Evolutionary conservation across 1,139 yeast species (phyloP), one percentile per base, ranked within the genome.

Genomic region (Pneumocystis oryctolagi): DNA sequence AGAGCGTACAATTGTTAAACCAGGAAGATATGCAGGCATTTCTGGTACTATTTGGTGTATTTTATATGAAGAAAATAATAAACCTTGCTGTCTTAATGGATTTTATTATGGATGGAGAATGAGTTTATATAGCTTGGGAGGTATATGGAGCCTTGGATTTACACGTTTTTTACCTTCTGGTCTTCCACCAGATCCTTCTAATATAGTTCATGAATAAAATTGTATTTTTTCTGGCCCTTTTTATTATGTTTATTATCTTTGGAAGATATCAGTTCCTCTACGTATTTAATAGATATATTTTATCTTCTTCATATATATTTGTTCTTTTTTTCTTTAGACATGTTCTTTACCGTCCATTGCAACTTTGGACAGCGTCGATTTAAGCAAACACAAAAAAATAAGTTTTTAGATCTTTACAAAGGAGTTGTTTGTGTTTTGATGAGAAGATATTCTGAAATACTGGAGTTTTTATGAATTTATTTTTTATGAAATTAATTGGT

Each of bases 1-100:
- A 8, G 35, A 59, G n/a, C 66, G 71, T 40, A 70, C 77, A 32
- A 67, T 76, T 53, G 69, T 67, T n/a, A 77, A 76, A 3, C 69
- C 67, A 5, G 78, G 77, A 30, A 78, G 78, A 6, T 83, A 83
- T 69, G 73, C 73, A 28, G 85, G 87, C 3, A 72, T 82, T 34
- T 72, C 79, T 65, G 76, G 79, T 14, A 78, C 85, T 0, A 66
- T 82, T 31, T 80, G 82, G 76, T 76, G 76, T 65, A 73, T 82
- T 9, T 66, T 78, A 16, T 28, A 58, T 5, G 62, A 63, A 39
- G 65, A 63, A 47, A 63, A 61, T 25, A 61, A 60, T 35, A 14
- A 5, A n/a, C 31, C 55, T 14, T 47, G 9, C 25, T 62, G 64
- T 20, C 59, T 58, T 20, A 55, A 60, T 56, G 64, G 65, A 2